Evolutionary conservation across 805 yeast genomes (phyloP), one percentile per base, ranked within the genome.

Genomic region (Suhomyces sp.): DNA sequence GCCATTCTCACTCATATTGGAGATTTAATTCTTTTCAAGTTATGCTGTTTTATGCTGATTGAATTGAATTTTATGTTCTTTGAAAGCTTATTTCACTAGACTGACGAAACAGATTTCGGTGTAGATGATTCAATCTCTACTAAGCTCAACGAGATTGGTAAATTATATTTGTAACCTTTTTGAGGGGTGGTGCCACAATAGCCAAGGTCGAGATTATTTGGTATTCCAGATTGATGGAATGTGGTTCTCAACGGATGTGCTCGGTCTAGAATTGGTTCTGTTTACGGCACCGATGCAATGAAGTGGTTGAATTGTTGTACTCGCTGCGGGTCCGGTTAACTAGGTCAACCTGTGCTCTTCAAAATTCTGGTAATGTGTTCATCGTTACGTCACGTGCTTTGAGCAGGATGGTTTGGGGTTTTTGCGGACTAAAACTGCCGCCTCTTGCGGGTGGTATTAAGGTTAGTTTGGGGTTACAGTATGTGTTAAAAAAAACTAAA

Each of bases 1-100:
- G 24, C 27, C 25, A n/a, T 47, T 41, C n/a, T 29, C 44, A 31
- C 50, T 47, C 50, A 47, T 47, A 5, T 9, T 27, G 31, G 31
- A 27, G 31, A 12, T 27, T 27, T 6, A 15, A 40, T n/a, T 25
- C 3, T 8, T 47, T 15, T 13, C 10, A 31, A 13, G 15, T 29
- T 22, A n/a, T 24, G 25, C 25, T 27, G 21, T n/a, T 8, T n/a
- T 4, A 29, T 44, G 12, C 41, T 37, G 41, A 37, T 37, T 17
- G 6, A 37, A 9, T 17, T 19, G 15, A 41, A 41, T 19, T 41
- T n/a, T 41, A 10, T 17, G 5, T 21, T 19, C 17, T 10, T 15
- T 31, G n/a, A 31, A 31, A n/a, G 35, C 17, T 31, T 6, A 6
- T 31, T n/a, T 31, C 35, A 27, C 8, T n/a, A n/a, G 9, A 31